phyloP scores from a whole-genome alignment of 257 asterid genomes.

The Marsdenia floribunda region DNA sequence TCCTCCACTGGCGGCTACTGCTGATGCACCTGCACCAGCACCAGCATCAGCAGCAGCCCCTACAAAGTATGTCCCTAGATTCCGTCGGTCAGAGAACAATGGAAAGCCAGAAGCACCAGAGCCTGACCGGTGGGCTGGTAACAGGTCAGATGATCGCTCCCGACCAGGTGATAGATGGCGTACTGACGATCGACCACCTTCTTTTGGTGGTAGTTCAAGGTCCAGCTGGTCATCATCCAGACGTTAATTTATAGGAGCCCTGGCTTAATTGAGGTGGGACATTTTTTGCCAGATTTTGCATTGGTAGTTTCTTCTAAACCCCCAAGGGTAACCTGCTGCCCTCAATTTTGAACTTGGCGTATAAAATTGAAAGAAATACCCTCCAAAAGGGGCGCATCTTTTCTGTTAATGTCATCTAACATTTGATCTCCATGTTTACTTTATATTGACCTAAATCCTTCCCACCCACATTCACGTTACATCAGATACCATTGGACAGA shows the following conservation, averaged over 20 bases:
- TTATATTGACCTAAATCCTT: neutral
- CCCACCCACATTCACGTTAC: neutral
- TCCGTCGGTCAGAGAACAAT: conserved; percentile 11
- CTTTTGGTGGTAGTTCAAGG: conserved; percentile 18
- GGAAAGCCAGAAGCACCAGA: conserved; percentile 15
- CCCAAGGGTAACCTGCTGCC: neutral
- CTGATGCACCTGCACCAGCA: conserved; percentile 11
- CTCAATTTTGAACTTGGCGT: neutral
- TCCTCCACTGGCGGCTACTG: neutral
- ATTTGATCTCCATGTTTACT: neutral
- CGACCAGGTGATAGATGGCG: conserved; percentile 19
- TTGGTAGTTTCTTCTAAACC: neutral
- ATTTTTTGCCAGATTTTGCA: neutral
- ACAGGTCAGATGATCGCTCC: conserved; percentile 8
- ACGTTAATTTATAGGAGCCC: neutral
- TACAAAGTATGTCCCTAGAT: neutral
- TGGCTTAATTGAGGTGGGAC: neutral
- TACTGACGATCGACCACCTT: conserved; percentile 10
- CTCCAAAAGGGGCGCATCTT: neutral
- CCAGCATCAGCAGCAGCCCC: conserved; percentile 1
- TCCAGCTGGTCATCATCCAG: conserved; percentile 12
- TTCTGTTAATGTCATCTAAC: neutral
- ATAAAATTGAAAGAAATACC: neutral
- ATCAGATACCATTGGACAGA: neutral
- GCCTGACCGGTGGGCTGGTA: conserved; percentile 14